phyloP scores from a whole-genome alignment of 2,329 filamentous ascomycete genomes.

The Aureobasidium sp. region DNA sequence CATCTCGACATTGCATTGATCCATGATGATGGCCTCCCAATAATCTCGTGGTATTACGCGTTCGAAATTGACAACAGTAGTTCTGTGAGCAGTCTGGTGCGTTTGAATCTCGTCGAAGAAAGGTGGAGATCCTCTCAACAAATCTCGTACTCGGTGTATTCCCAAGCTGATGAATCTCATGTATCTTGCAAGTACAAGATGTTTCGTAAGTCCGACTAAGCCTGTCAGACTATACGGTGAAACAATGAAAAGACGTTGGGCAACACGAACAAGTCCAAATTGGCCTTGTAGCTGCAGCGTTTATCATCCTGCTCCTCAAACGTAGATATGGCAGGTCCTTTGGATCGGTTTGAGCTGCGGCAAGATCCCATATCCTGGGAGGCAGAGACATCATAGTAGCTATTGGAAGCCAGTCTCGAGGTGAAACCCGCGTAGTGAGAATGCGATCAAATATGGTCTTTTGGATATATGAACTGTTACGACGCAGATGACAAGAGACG shows the following conservation, averaged over 20 bases:
- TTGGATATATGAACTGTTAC: too few relatives aligned
- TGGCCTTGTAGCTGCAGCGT: neutral
- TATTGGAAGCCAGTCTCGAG: neutral
- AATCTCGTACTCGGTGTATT: neutral
- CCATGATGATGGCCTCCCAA: neutral
- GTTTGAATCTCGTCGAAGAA: neutral
- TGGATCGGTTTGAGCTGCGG: neutral
- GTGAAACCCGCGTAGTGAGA: too few relatives aligned
- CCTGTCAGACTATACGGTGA: neutral
- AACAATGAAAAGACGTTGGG: neutral
- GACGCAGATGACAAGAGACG: too few relatives aligned
- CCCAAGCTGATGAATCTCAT: neutral
- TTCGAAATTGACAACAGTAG: neutral
- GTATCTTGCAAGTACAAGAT: neutral
- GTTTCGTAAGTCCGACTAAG: neutral
- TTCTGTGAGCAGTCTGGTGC: neutral
- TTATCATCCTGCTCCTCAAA: neutral
- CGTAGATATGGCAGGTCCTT: neutral
- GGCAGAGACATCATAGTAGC: neutral
- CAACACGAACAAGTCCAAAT: neutral
- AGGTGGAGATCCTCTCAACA: neutral
- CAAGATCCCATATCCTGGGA: neutral
- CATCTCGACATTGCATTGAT: neutral
- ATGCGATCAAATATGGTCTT: too few relatives aligned
- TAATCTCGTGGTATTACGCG: too few relatives aligned